Conservation (phyloP, 2,329 filamentous ascomycete species). For the Fusarium subtropicale region DNA sequence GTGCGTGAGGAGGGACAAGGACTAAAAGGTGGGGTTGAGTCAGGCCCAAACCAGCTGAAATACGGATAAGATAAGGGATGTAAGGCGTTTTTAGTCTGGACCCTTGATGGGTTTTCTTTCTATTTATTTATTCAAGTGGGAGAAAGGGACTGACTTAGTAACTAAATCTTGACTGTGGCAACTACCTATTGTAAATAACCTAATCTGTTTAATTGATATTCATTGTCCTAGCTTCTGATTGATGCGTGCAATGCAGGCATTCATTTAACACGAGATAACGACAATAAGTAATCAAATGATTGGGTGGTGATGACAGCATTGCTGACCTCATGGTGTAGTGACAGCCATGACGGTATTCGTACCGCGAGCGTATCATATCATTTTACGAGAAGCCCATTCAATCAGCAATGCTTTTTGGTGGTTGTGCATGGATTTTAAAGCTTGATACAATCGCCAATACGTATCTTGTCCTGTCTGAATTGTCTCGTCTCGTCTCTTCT, state of each 20-base stretch:
- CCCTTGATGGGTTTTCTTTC: neutral
- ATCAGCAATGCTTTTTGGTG: neutral
- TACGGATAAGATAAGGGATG: constrained; percentile 14
- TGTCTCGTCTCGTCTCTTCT: neutral
- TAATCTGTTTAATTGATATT: neutral
- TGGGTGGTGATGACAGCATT: neutral
- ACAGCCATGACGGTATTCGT: constrained; percentile 16
- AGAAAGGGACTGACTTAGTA: neutral
- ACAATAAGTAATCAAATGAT: neutral
- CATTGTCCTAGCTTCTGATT: neutral
- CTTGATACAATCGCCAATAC: neutral
- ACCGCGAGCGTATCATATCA: constrained; percentile 3
- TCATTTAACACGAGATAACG: neutral
- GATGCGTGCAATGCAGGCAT: neutral
- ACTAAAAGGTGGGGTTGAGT: constrained; percentile 36
- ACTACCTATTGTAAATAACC: neutral
- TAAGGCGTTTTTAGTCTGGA: constrained; percentile 13
- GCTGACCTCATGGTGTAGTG: constrained; percentile 8
- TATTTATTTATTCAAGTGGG: neutral
- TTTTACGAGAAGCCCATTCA: neutral
- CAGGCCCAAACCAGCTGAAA: constrained; percentile 34
- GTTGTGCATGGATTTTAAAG: no score
- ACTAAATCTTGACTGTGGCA: neutral
- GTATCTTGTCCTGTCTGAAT: neutral
- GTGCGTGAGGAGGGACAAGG: constrained; percentile 15